Conservation (phyloP, 1,139 yeast species). For the Debaryomycetaceae sp. region DNA sequence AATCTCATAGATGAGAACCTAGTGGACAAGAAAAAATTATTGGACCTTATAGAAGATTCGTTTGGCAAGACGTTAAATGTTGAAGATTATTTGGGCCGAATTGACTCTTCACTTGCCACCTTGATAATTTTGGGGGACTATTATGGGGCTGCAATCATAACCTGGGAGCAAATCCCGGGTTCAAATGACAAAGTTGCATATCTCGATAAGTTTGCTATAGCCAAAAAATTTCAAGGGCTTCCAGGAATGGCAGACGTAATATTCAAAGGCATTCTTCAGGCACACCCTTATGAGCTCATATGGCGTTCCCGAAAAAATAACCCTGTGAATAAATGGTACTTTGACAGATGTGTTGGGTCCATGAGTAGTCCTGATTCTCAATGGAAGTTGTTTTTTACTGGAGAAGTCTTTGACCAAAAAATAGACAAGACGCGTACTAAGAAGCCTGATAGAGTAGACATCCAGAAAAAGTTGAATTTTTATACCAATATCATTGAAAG, state of each 20-base stretch:
- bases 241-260: conserved; percentile 92
- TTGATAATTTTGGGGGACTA: conserved; percentile 88
- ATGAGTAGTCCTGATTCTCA: conserved; percentile 48
- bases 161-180: conserved; percentile 52
- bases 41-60: conserved; percentile 69
- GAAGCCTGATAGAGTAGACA: conserved; percentile 21
- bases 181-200: conserved; percentile 49
- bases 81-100: conserved; percentile 61
- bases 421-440: conserved; percentile 21
- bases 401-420: conserved; percentile 42
- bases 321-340: conserved; percentile 97
- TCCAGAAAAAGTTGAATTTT: conserved; percentile 23
- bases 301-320: conserved; percentile 88
- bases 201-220: conserved; percentile 89
- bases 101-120: conserved; percentile 66
- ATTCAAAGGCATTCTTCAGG: conserved; percentile 70
- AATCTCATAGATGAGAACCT: conserved; percentile 45
- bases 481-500: conserved; percentile 32
- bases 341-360: conserved; percentile 83
- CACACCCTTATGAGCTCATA: conserved; percentile 70
- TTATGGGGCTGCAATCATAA: conserved; percentile 91
- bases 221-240: conserved; percentile 79
- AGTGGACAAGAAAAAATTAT: conserved; percentile 56
- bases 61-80: conserved; percentile 68
- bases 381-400: conserved; percentile 73